Base-by-base conservation (phyloP, 106 monocot genomes). In the Dendrobium huoshanense region DNA sequence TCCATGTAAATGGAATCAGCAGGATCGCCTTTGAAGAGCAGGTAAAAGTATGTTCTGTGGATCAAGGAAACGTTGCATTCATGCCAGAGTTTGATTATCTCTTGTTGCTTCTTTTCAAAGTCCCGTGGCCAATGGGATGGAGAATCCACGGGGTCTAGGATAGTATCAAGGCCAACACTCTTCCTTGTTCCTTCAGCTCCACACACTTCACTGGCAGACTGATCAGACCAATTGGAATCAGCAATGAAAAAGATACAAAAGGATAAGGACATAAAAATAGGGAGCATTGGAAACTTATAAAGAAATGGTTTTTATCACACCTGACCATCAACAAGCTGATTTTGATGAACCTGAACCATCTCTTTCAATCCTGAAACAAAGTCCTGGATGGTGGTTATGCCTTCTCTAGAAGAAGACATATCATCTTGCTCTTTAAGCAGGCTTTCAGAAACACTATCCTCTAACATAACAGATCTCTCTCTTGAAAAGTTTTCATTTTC, bases 1-100 rank as follows among this genome's bases (percentile, higher is more conserved):
- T 99, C 99, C 88, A 99, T 88, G 84, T 99, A 99, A 78, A 99
- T 95, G 15, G 95, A 90, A 59, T 99, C 99, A 7, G 90, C 43
- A 41, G 91, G 91, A 65, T 95, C 99, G 20, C 95, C 95, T 84
- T 88, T 91, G 82, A 95, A 93, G 24, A 99, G 95, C 48, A 95
- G 81, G 84, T 91, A 95, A 79, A 99, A 99, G 72, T 87, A 93
- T 4, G 99, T 93, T 56, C 99, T 84, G 76, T 95, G 99, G 55
- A 93, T 85, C 58, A 99, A 83, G 20, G 99, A 87, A 51, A 95
- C 87, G 81, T 95, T 87, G 84, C 99, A 99, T 72, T 68, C 87
- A 83, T 95, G 83, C 99, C 99, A 99, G 19, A 99, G 90, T 55
- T 82, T 78, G 78, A 99, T 88, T 11, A 99, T 92, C 76, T 90